Conservation (phyloP, 208 protist genomes). For the Trypanosoma caninum region DNA sequence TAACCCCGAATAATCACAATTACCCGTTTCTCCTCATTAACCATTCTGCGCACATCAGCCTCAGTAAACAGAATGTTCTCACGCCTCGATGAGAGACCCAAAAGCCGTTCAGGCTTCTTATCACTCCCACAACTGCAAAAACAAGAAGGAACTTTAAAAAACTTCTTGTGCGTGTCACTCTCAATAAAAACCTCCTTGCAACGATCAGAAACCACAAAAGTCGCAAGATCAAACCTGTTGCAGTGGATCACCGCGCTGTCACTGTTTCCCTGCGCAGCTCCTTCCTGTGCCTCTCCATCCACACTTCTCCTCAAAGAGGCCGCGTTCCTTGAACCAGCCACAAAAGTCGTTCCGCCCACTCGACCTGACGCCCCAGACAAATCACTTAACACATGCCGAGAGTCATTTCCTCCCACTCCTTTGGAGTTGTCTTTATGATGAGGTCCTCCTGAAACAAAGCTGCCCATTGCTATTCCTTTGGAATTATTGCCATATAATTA, state of each 20-base stretch:
- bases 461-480: too few species aligned
- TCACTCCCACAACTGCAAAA: not conserved
- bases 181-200: constrained; percentile 28
- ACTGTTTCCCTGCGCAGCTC: constrained; percentile 21
- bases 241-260: constrained; percentile 50
- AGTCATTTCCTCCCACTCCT: too few species aligned
- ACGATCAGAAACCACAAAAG: constrained; percentile 43
- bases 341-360: not conserved
- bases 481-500: too few species aligned
- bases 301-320: not conserved
- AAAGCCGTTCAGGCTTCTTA: not conserved
- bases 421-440: too few species aligned
- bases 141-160: constrained; percentile 20
- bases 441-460: too few species aligned
- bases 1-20: constrained; percentile 49
- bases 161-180: constrained; percentile 35
- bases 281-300: constrained; percentile 23
- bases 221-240: constrained; percentile 50
- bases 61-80: constrained; percentile 12
- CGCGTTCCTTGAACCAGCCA: not conserved
- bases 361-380: too few species aligned
- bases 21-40: constrained; percentile 26
- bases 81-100: not conserved
- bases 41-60: constrained; percentile 23
- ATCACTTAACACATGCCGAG: too few species aligned